Evolutionary conservation across 1,284 basidiomycete genomes (phyloP).

Genomic region (Thecaphora thlaspeos): DNA sequence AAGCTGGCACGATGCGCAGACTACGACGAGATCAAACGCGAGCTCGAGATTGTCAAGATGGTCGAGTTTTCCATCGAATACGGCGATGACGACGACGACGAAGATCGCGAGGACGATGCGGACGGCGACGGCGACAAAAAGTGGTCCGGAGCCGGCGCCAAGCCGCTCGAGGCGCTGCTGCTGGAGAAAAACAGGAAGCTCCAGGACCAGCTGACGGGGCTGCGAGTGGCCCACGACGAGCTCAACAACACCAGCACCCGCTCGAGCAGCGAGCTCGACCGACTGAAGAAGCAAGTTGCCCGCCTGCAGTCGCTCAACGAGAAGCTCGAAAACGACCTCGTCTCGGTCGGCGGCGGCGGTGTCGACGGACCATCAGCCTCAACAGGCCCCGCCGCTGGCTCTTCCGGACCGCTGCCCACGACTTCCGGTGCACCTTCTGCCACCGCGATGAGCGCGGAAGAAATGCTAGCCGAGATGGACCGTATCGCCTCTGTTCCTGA

Average conservation of each 20-base stretch:
- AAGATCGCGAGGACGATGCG: constrained; percentile 3
- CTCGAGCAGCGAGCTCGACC: constrained; percentile 66
- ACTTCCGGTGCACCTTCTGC: neutral
- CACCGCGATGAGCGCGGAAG: constrained; percentile 9
- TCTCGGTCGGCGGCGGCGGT: constrained; percentile 55
- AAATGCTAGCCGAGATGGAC: constrained; percentile 15
- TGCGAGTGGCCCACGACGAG: constrained; percentile 68
- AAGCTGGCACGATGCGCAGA: constrained; percentile 59
- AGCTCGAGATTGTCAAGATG: constrained; percentile 43
- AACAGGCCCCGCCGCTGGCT: constrained; percentile 3
- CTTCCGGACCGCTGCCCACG: no score
- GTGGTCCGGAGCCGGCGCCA: constrained; percentile 64
- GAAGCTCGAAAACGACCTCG: constrained; percentile 82
- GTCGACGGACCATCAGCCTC: neutral
- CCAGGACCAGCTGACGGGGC: constrained; percentile 87
- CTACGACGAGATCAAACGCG: constrained; percentile 74
- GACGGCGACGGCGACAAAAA: neutral
- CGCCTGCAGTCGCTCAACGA: constrained; percentile 79
- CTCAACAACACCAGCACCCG: constrained; percentile 10
- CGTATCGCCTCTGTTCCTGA: constrained; percentile 2
- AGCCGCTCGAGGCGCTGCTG: constrained; percentile 83
- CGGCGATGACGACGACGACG: constrained; percentile 63
- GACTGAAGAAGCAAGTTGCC: constrained; percentile 69
- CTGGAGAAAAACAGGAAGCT: constrained; percentile 91
- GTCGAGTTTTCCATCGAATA: constrained; percentile 46